phyloP scores from a whole-genome alignment of 148 eudicot species.

The Amaranthus hypochondriacus region DNA sequence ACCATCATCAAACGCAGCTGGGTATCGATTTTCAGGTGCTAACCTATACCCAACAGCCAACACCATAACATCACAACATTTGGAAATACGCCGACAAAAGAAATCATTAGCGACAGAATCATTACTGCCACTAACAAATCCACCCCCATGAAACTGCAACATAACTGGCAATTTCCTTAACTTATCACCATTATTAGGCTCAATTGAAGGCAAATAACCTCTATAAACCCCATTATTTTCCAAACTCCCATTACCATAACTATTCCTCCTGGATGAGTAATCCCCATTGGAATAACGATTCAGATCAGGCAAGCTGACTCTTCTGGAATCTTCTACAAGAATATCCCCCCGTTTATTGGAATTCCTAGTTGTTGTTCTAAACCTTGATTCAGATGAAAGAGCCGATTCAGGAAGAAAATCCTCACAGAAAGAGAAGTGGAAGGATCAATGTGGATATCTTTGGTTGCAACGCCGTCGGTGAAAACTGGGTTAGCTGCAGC shows the following conservation, averaged over 20 bases:
- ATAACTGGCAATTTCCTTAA: constrained; percentile 71
- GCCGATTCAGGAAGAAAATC: constrained; percentile 73
- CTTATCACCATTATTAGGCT: constrained; percentile 20
- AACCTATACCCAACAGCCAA: constrained; percentile 83
- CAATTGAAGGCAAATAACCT: constrained; percentile 53
- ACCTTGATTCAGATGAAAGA: constrained; percentile 28
- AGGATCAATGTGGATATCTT: constrained; percentile 86
- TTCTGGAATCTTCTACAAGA: constrained; percentile 12
- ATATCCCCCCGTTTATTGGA: constrained; percentile 26
- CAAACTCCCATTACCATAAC: constrained; percentile 38
- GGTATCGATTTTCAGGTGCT: constrained; percentile 86
- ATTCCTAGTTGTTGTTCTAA: constrained; percentile 23
- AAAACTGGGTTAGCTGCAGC: constrained; percentile 69
- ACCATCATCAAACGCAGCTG: constrained; percentile 93
- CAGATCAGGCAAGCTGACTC: constrained; percentile 1
- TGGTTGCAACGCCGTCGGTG: constrained; percentile 85
- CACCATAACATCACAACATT: constrained; percentile 78
- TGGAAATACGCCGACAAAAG: constrained; percentile 77
- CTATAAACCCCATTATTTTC: constrained; percentile 40
- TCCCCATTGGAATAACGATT: constrained; percentile 9
- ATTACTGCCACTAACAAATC: constrained; percentile 85
- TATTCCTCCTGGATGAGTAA: constrained; percentile 36
- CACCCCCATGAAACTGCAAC: constrained; percentile 95
- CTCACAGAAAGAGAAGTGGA: constrained; percentile 61
- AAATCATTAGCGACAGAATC: constrained; percentile 83